Evolutionary conservation across 208 protist species (phyloP).

Genomic region (Wallacemonas collosoma): DNA sequence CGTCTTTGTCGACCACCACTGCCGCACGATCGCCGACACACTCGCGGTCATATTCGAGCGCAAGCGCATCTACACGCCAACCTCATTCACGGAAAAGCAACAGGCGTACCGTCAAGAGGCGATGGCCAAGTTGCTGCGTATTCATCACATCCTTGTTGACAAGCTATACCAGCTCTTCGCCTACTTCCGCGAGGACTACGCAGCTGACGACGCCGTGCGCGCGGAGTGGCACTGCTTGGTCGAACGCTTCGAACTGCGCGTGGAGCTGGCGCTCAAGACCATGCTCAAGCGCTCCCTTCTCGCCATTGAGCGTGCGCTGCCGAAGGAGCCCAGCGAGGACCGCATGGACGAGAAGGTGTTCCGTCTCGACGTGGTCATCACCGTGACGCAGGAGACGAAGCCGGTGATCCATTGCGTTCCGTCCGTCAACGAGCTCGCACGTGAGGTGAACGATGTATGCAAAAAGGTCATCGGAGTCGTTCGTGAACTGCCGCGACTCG

Average conservation of each 20-base stretch:
- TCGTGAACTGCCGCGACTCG: conserved; percentile 86
- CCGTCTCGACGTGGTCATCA: conserved; percentile 94
- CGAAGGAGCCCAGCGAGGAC: conserved; percentile 90
- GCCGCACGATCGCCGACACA: conserved; percentile 91
- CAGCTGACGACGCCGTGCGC: conserved; percentile 70
- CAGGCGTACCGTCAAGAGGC: conserved; percentile 73
- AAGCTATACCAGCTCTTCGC: conserved; percentile 85
- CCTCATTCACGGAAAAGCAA: conserved; percentile 90
- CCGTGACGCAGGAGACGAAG: conserved; percentile 62
- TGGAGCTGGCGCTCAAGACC: conserved; percentile 94
- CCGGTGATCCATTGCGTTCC: conserved; percentile 91
- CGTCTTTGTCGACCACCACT: conserved; percentile 87
- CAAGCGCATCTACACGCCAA: conserved; percentile 92
- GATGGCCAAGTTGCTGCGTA: conserved; percentile 68
- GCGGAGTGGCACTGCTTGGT: conserved; percentile 94
- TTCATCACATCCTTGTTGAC: conserved; percentile 85
- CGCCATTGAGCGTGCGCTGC: conserved; percentile 89
- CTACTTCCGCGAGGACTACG: conserved; percentile 94
- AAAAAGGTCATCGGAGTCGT: conserved; percentile 93
- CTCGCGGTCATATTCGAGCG: conserved; percentile 94
- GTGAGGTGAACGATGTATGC: conserved; percentile 91
- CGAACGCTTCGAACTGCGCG: conserved; percentile 89
- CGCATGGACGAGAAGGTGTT: conserved; percentile 93
- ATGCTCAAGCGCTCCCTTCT: conserved; percentile 96
- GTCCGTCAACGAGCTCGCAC: conserved; percentile 84